Percentiles rank a stretch among this genome's conserved stretches.
Conservation (phyloP, 2,329 filamentous ascomycete genomes). For the Nannizziopsis arthrosporioides region DNA sequence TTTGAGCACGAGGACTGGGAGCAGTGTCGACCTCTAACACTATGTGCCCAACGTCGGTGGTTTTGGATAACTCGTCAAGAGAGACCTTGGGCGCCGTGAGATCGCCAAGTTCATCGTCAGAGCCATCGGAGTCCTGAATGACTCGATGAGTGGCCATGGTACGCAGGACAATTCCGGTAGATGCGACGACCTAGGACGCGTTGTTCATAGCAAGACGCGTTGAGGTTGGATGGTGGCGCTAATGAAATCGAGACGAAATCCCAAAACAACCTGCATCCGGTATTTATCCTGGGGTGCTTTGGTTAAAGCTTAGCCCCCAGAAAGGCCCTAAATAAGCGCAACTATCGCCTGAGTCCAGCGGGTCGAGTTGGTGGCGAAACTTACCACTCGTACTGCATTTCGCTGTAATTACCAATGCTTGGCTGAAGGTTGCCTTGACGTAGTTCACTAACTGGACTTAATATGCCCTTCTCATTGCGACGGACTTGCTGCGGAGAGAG, state of each 20-base stretch:
- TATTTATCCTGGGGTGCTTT: too few species aligned
- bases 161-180: neutral
- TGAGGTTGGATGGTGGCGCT: neutral
- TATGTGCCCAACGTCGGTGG: neutral
- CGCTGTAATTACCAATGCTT: neutral
- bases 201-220: neutral
- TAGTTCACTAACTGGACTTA: too few species aligned
- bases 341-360: too few species aligned
- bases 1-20: neutral
- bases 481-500: too few species aligned
- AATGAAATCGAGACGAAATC: too few species aligned
- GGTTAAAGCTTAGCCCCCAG: too few species aligned
- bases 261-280: too few species aligned
- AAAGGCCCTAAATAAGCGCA: too few species aligned
- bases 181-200: neutral
- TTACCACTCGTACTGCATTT: too few species aligned
- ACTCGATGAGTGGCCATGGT: constrained; percentile 30
- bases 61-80: neutral
- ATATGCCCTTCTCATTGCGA: too few species aligned
- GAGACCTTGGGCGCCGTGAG: constrained; percentile 2
- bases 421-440: neutral
- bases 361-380: too few species aligned
- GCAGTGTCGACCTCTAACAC: neutral
- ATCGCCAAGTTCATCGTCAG: constrained; percentile 27
- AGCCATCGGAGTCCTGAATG: constrained; percentile 36